phyloP scores from a whole-genome alignment of 2,329 filamentous ascomycete species.

The Sporothrix globosa region DNA sequence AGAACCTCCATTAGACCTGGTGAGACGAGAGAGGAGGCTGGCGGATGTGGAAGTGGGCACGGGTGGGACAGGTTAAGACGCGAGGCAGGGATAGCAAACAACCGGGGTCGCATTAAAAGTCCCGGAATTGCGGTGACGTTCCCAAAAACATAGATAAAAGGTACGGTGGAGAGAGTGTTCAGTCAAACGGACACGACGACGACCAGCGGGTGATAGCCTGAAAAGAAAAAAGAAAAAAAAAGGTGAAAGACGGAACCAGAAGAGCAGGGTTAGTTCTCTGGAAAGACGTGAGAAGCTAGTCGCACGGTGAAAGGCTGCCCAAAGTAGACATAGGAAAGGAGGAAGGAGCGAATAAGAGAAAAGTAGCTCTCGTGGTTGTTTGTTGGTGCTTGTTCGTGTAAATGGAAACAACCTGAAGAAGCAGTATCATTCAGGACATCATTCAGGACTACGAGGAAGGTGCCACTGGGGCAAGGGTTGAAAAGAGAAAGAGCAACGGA shows the following conservation, averaged over 20 bases:
- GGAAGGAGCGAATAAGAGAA: slow-evolving; percentile 20
- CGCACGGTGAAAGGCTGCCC: slow-evolving; percentile 31
- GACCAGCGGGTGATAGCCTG: not conserved
- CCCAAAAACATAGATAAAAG: slow-evolving; percentile 1
- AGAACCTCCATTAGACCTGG: slow-evolving; percentile 23
- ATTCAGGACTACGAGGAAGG: not conserved
- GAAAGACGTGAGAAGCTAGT: slow-evolving; percentile 18
- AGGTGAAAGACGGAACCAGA: slow-evolving; percentile 9
- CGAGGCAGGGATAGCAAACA: slow-evolving; percentile 20
- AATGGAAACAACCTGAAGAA: not conserved
- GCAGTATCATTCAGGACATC: no score
- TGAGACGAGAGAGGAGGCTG: slow-evolving; percentile 28
- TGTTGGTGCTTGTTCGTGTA: not conserved
- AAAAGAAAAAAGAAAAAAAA: slow-evolving; percentile 6
- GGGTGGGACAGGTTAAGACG: slow-evolving; percentile 25
- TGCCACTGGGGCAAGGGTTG: not conserved
- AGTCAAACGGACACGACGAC: slow-evolving; percentile 1
- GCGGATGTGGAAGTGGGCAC: slow-evolving; percentile 19
- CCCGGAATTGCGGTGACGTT: slow-evolving; percentile 21
- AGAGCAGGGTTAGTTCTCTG: slow-evolving; percentile 32
- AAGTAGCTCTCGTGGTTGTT: not conserved
- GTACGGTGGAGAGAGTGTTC: not conserved
- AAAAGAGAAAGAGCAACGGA: slow-evolving; percentile 10
- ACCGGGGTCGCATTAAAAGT: not conserved
- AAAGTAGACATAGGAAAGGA: slow-evolving; percentile 23